These are phyloP conservation scores for Parastagonospora avenae DNA, from an alignment of 2,329 filamentous ascomycete genomes.

Conservation along the genomic window DNA sequence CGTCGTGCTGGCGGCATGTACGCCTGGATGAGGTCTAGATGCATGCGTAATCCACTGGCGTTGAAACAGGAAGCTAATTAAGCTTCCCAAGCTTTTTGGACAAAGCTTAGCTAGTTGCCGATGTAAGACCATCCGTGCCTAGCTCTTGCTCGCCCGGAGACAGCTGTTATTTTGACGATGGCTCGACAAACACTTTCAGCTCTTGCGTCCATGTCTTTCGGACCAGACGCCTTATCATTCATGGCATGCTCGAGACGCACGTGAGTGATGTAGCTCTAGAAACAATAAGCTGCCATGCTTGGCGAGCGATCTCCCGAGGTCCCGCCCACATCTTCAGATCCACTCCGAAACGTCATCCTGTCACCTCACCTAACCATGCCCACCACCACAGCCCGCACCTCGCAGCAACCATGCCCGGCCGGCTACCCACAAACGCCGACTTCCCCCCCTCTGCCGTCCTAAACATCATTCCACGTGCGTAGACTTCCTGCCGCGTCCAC, in stretches of 20 bases:
- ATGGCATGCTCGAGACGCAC: too few species aligned
- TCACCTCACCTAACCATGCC: constrained; percentile 15
- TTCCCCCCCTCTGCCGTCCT: constrained; percentile 50
- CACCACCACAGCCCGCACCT: constrained; percentile 13
- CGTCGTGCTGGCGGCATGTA: constrained; percentile 5
- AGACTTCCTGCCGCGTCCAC: not conserved
- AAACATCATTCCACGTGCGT: constrained; percentile 54
- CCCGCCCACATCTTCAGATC: constrained; percentile 5
- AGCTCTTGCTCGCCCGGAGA: not conserved
- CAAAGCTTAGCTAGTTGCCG: constrained; percentile 35
- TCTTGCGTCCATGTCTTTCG: too few species aligned
- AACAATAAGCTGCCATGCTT: constrained; percentile 19
- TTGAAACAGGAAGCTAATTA: constrained; percentile 12
- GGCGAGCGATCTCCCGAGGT: constrained; percentile 25
- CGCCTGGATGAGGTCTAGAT: constrained; percentile 17
- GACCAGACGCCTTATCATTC: too few species aligned
- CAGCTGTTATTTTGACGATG: not conserved
- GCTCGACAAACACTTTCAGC: too few species aligned
- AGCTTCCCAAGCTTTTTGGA: constrained; percentile 28
- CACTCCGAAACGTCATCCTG: constrained; percentile 15
- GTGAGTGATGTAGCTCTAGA: not conserved
- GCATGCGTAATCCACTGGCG: constrained; percentile 30
- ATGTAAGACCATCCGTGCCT: not conserved
- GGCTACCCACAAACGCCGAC: constrained; percentile 50
- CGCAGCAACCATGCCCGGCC: constrained; percentile 45